Percentiles rank a stretch among this genome's conserved stretches.
Conservation (phyloP, 306 rosid genomes). For the Casuarina cunninghamiana region DNA sequence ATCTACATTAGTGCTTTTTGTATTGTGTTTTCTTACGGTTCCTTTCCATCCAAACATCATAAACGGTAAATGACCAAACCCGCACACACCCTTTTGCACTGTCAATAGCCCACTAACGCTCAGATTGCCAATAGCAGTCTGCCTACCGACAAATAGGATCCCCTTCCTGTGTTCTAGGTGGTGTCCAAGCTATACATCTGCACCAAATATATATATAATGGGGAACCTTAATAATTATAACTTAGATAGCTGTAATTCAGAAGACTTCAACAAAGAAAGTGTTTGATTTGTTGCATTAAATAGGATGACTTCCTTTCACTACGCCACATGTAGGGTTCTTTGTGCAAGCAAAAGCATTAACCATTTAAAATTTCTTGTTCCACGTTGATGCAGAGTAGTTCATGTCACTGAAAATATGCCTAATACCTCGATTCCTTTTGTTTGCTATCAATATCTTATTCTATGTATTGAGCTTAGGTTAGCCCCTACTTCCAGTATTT, state of each 20-base stretch:
- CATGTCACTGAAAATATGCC: no score
- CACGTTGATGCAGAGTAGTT: no score
- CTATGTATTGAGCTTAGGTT: neutral
- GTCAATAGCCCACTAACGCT: neutral
- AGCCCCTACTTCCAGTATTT: neutral
- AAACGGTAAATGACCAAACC: neutral
- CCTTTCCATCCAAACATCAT: neutral
- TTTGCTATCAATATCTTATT: neutral
- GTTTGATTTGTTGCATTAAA: neutral
- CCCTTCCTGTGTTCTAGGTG: no score
- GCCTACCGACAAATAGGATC: no score
- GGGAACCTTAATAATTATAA: no score
- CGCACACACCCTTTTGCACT: neutral
- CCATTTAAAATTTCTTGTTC: no score
- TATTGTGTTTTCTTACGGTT: neutral
- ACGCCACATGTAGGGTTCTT: neutral
- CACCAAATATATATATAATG: no score
- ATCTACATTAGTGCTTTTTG: neutral
- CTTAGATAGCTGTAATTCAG: neutral
- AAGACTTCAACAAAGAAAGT: neutral
- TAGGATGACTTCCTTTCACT: neutral
- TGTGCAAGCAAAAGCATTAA: no score
- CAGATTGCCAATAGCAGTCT: no score
- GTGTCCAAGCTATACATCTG: no score
- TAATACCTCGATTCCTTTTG: no score